These are phyloP conservation scores for Pulicaria dysenterica DNA, from an alignment of 129 eudicot species.

Conservation along the genomic window DNA sequence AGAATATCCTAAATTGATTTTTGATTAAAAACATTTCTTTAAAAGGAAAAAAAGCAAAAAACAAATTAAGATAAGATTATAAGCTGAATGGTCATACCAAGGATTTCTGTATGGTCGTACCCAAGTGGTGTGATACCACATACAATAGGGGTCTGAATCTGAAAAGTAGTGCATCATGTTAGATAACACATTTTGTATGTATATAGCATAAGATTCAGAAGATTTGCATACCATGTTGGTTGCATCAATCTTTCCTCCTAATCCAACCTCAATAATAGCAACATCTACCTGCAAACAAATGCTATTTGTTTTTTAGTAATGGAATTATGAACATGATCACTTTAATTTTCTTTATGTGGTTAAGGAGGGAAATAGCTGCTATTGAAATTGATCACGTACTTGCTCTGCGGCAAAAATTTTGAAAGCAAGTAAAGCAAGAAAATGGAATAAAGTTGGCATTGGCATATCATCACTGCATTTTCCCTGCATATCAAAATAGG, in stretches of 20 bases:
- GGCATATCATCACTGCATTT: conserved; percentile 68
- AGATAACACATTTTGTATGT: not conserved
- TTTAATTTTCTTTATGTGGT: conserved; percentile 1
- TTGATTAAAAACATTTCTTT: not conserved
- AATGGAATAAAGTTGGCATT: conserved; percentile 91
- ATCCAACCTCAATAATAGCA: conserved; percentile 89
- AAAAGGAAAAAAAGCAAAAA: not conserved
- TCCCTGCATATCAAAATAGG: conserved; percentile 50
- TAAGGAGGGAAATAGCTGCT: not conserved
- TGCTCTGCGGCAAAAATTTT: conserved; percentile 81
- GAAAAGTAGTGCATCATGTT: conserved; percentile 30
- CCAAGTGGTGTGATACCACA: conserved; percentile 98
- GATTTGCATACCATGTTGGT: conserved; percentile 80
- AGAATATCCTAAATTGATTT: not conserved
- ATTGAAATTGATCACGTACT: conserved; percentile 39
- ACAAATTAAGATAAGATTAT: not conserved
- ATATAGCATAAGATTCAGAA: not conserved
- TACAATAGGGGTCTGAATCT: conserved; percentile 84
- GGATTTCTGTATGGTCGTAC: conserved; percentile 95
- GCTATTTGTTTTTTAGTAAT: not conserved
- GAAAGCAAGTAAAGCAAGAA: conserved; percentile 93
- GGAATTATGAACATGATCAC: conserved; percentile 7
- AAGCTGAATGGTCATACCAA: conserved; percentile 57
- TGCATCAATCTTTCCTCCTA: conserved; percentile 93
- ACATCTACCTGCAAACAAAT: conserved; percentile 77